These are phyloP conservation scores for Kokia cookei DNA, from an alignment of 441 rosid genomes.

Conservation along the genomic window DNA sequence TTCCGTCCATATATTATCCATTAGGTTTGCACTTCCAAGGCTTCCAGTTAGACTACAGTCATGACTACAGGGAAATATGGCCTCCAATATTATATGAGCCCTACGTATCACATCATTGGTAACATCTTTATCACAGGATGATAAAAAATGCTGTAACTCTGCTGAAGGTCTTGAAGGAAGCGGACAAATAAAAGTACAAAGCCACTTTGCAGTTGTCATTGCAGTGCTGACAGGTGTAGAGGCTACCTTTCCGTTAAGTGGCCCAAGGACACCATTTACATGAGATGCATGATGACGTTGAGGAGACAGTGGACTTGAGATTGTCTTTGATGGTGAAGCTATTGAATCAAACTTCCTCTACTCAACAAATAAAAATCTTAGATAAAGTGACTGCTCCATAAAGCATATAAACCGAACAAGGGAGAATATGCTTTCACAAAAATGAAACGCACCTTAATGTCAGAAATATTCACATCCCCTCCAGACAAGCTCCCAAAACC, in stretches of 20 bases:
- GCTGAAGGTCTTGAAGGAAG: constrained; percentile 72
- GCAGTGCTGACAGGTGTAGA: constrained; percentile 89
- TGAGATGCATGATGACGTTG: constrained; percentile 63
- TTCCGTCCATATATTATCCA: constrained; percentile 96
- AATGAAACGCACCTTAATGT: constrained; percentile 49
- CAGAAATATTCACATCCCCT: constrained; percentile 46
- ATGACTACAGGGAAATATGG: constrained; percentile 78
- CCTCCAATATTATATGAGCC: constrained; percentile 84
- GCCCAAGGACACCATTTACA: constrained; percentile 41
- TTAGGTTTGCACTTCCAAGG: constrained; percentile 63
- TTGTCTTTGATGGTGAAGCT: constrained; percentile 76
- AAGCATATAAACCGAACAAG: not conserved
- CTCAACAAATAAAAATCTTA: constrained; percentile 2
- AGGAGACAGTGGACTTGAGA: constrained; percentile 80
- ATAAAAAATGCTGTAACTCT: constrained; percentile 64
- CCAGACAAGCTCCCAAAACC: constrained; percentile 80
- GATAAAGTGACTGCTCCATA: not conserved
- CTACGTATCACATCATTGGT: constrained; percentile 73
- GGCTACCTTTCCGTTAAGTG: constrained; percentile 45
- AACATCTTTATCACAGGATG: constrained; percentile 79
- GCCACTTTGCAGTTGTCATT: constrained; percentile 99
- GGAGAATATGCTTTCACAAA: not conserved
- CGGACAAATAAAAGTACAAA: constrained; percentile 72
- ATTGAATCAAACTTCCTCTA: constrained; percentile 73
- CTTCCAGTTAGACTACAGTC: constrained; percentile 61